A percentile compares a stretch with the other conserved stretches of the same genome.
Conservation (phyloP, 2,329 filamentous ascomycete species). For the Curvularia verruculosa region DNA sequence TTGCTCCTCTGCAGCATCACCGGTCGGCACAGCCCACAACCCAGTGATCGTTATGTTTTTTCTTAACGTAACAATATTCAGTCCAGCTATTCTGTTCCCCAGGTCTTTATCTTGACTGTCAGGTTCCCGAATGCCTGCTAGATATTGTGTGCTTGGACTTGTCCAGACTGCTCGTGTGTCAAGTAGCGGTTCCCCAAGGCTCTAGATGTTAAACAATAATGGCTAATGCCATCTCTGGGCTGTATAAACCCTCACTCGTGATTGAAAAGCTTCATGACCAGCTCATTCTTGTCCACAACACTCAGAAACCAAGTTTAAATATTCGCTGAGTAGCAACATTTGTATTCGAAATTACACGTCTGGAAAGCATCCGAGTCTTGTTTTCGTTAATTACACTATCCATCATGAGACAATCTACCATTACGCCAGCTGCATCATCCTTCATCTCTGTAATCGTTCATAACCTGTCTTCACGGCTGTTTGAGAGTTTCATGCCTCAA, state of each 20-base stretch:
- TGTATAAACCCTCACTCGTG: not conserved
- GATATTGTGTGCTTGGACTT: not conserved
- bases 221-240: too few species aligned
- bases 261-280: too few species aligned
- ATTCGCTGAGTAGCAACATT: too few species aligned
- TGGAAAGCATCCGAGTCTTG: too few species aligned
- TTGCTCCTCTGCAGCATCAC: not conserved
- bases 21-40: not conserved
- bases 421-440: too few species aligned
- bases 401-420: too few species aligned
- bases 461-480: not conserved
- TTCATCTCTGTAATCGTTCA: not conserved
- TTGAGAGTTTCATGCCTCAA: not conserved
- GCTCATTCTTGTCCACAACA: too few species aligned
- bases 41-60: not conserved
- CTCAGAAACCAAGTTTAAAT: too few species aligned
- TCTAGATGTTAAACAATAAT: not conserved
- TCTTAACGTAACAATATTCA: not conserved
- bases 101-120: not conserved
- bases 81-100: not conserved
- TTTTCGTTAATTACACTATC: too few species aligned
- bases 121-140: not conserved
- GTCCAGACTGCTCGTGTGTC: too few species aligned
- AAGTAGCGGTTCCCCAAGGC: not conserved
- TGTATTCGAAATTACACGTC: too few species aligned